Evolutionary conservation across 306 rosid genomes (phyloP).

Genomic region (Castanea sativa): DNA sequence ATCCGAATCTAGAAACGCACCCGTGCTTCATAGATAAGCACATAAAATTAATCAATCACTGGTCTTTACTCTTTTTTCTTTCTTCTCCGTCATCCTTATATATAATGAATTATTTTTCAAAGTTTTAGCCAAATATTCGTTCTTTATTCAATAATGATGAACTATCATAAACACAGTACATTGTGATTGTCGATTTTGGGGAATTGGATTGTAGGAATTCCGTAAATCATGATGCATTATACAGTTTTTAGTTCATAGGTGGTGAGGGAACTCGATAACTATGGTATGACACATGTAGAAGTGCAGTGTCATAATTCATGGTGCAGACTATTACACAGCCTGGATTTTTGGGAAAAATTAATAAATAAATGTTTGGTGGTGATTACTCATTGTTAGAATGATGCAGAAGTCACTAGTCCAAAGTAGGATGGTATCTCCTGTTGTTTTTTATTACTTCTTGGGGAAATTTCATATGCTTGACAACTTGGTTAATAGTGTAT

Average conservation of each 20-base stretch:
- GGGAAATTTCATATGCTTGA: neutral
- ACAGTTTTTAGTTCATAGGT: too few species aligned
- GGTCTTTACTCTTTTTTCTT: neutral
- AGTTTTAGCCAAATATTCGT: neutral
- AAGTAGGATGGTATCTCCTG: neutral
- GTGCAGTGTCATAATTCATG: neutral
- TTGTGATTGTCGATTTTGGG: neutral
- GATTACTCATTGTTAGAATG: neutral
- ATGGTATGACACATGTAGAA: neutral
- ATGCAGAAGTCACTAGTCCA: neutral
- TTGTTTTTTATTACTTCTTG: neutral
- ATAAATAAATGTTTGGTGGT: neutral
- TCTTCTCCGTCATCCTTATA: neutral
- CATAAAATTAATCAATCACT: neutral
- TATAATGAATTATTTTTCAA: neutral
- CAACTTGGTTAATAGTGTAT: neutral
- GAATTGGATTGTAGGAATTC: neutral
- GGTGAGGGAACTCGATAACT: too few species aligned
- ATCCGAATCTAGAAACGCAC: too few species aligned
- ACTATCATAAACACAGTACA: neutral
- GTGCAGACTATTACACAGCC: neutral
- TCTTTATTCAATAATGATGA: neutral
- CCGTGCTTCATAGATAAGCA: neutral
- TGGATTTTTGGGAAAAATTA: neutral
- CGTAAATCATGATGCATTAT: too few species aligned